Base-by-base conservation (phyloP, 1,284 basidiomycete genomes). In the Sporisorium sorghi region DNA sequence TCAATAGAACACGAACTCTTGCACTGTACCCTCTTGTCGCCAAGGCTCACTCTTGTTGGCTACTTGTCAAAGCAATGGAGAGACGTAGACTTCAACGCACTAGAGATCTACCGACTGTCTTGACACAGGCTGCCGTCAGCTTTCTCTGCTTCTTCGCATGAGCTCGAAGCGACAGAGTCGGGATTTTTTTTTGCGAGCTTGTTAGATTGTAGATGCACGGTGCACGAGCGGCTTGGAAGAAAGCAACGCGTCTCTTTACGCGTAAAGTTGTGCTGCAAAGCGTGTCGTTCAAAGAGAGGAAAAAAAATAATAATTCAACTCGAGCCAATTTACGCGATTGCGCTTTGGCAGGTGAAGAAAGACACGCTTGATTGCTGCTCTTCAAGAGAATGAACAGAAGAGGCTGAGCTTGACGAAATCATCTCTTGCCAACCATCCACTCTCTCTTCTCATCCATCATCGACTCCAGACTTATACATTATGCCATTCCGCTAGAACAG, bases 241-340 rank as follows among this genome's bases (percentile, higher is more conserved):
- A 57, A 60, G 48, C 28, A 47, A 60, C 58, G 64, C 62, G 62
- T 64, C 28, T 37, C 11, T 35, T 9, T n/a, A 64, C 62, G 62
- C 62, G 62, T 64, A 58, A 21, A 64, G 61, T 57, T n/a, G 61
- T 11, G 30, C 10, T 30, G 53, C 40, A 35, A 33, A 37, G 42
- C 49, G 49, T 58, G 57, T 50, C 19, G 28, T n/a, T 40, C 37
- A n/a, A 37, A 33, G 58, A 53, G 37, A 37, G 40, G 17, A 40
- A 52, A 40, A 48, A 62, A 39, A 42, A n/a, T 5, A n/a, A 37
- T 17, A 26, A n/a, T 43, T n/a, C n/a, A n/a, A n/a, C n/a, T n/a
- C n/a, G n/a, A n/a, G n/a, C n/a, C n/a, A 57, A 57, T 64, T 64
- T 64, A 58, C 48, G 61, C 54, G 55, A 64, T 39, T 39, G 35